These are phyloP conservation scores for Aureobasidium pullulans DNA, from an alignment of 2,329 filamentous ascomycete species.

Conservation along the genomic window DNA sequence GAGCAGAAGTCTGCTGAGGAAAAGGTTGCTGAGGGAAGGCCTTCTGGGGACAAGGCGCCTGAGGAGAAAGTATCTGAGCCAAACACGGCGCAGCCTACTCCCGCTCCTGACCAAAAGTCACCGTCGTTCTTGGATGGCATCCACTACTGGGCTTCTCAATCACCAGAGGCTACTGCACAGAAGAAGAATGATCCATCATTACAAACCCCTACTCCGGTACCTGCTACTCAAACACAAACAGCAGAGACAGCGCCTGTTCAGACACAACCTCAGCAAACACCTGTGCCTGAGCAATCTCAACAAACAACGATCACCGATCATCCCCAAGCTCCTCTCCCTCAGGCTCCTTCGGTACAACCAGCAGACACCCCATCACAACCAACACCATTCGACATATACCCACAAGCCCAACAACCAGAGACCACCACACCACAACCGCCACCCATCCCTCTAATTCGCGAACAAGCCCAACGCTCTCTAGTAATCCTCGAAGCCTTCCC, in stretches of 20 bases:
- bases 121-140: constrained; percentile 32
- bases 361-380: neutral
- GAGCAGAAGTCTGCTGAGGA: neutral
- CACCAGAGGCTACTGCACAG: constrained; percentile 4
- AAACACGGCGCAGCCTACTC: neutral
- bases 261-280: constrained; percentile 9
- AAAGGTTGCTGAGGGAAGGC: neutral
- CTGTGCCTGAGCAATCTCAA: neutral
- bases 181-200: constrained; percentile 11
- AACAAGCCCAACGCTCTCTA: constrained; percentile 28
- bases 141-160: constrained; percentile 28
- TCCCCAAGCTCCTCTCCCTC: constrained; percentile 15
- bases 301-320: constrained; percentile 9
- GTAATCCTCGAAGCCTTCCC: constrained; percentile 28
- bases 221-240: neutral
- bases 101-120: constrained; percentile 23
- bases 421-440: constrained; percentile 16
- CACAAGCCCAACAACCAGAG: neutral
- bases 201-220: neutral
- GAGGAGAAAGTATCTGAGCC: neutral
- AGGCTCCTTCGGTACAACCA: neutral
- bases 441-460: constrained; percentile 22
- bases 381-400: constrained; percentile 1
- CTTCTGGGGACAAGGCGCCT: neutral
- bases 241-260: constrained; percentile 11